phyloP scores from a whole-genome alignment of 257 asterid species.

The Lantana camara region DNA sequence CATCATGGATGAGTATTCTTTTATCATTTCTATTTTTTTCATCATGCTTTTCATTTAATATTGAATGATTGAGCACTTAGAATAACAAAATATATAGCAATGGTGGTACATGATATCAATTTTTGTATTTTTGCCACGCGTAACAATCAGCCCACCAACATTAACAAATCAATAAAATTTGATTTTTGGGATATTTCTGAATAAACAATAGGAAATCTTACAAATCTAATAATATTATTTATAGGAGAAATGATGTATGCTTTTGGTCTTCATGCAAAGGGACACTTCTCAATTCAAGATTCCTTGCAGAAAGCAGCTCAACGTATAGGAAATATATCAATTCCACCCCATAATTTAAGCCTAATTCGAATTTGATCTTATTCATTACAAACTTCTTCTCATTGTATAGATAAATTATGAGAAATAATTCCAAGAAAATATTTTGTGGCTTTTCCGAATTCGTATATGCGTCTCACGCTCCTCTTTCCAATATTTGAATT shows the following conservation, averaged over 20 bases:
- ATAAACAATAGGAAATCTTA: neutral
- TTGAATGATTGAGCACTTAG: no score
- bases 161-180: neutral
- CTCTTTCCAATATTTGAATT: no score
- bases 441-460: no score
- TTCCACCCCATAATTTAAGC: neutral
- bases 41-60: no score
- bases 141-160: neutral
- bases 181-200: neutral
- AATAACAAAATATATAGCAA: no score
- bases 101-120: neutral
- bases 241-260: neutral
- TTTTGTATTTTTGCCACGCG: conserved; percentile 11
- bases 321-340: neutral
- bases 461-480: no score
- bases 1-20: no score
- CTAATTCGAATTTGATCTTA: neutral
- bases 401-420: no score
- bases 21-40: no score
- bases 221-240: neutral
- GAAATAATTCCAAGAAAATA: no score
- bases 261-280: neutral
- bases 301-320: neutral
- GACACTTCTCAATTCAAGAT: neutral
- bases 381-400: neutral